Evolutionary conservation across 495 filamentous ascomycete genomes (phyloP), one percentile per base, ranked within the genome.

Genomic region (Aspergillus leporis): DNA sequence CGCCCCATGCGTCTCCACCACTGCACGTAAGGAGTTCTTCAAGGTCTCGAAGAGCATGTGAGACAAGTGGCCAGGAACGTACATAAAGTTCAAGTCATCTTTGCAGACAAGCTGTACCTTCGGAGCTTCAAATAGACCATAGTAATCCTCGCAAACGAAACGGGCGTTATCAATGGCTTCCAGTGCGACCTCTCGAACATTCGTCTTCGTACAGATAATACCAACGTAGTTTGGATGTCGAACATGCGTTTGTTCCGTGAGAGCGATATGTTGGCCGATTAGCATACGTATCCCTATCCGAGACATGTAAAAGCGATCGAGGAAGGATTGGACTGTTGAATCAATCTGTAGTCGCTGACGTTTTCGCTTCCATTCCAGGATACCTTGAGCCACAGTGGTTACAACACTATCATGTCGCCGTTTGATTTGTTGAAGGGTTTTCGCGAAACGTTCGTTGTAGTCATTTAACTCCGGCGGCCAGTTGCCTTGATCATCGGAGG

Each of bases 221-320:
- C 94, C 94, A 54, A 98, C 94, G 70, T 98, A 98, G 57, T 90
- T 88, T 32, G 90, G 91, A 71, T 97, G 93, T 45, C 86, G 85
- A 61, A 89, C 84, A 61, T 93, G 87, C 56, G 87, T 89, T 78
- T 96, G 92, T 67, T 97, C 93, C 19, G 93, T 96, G 53, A 98
- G 81, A 58, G 94, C 95, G 58, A 98, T 94, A 74, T 98, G 94
- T 72, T 98, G 94, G 31, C 94, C 94, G 55, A 98, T 97, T 14
- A 98, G 84, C 94, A 98, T 98, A 60, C 94, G 90, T 55, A 98
- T 98, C 61, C 94, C 94, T 61, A 98, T 98, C n/a, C 94, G 92
- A 34, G 92, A 97, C 94, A 98, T 98, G 79, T 98, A 98, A 70
- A 98, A 98, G 51, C 94, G 90, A 76, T 98, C 94, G 56, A 98